Percentiles rank a stretch among this genome's conserved stretches.
These are phyloP conservation scores for Tetradesmus obliquus DNA, from an alignment of 139 green algal genomes.

Conservation along the genomic window DNA sequence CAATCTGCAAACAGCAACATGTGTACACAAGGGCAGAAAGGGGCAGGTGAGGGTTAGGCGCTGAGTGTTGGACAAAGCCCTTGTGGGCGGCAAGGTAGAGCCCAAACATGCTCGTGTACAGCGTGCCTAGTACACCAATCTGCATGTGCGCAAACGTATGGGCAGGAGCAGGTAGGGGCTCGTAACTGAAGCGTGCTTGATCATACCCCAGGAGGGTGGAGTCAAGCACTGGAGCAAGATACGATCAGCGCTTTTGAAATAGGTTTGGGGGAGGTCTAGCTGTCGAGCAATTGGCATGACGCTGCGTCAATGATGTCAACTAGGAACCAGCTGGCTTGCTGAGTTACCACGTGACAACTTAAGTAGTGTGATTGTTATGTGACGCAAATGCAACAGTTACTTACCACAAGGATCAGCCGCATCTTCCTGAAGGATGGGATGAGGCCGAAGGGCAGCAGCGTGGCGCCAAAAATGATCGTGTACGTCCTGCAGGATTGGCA, in stretches of 20 bases:
- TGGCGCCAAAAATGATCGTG: background rate
- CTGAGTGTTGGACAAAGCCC: too few species aligned
- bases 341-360: too few species aligned
- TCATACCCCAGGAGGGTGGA: too few species aligned
- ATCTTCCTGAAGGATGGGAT: slow-evolving; percentile 6
- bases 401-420: slow-evolving; percentile 10
- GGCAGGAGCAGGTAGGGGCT: background rate
- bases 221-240: too few species aligned
- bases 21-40: too few species aligned
- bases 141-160: background rate
- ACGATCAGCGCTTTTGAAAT: background rate
- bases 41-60: too few species aligned
- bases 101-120: background rate
- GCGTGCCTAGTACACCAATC: background rate
- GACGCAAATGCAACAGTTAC: too few species aligned
- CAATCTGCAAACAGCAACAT: too few species aligned
- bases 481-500: background rate
- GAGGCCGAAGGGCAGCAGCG: slow-evolving; percentile 5
- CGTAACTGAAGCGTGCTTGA: background rate
- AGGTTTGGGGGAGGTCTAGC: background rate
- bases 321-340: too few species aligned
- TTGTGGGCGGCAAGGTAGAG: background rate
- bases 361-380: too few species aligned
- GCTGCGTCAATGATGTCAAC: too few species aligned
- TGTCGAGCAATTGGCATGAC: background rate